A percentile compares a stretch with the other conserved stretches of the same genome.
Conservation (phyloP, 208 protist genomes). For the Trypanosoma platydactyli region DNA sequence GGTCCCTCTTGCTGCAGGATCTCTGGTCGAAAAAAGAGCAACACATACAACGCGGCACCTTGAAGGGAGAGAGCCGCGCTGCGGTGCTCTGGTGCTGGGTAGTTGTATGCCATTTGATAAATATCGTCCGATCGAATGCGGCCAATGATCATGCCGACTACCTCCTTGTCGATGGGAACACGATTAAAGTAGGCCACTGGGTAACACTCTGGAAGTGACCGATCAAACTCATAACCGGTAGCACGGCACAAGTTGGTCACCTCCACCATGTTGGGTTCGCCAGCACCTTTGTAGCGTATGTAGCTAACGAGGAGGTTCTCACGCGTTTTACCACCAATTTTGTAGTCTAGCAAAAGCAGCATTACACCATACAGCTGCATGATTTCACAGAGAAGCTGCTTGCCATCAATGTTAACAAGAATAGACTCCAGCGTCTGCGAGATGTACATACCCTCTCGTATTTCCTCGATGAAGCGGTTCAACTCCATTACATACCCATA, state of each 20-base stretch:
- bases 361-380: slow-evolving; percentile 97
- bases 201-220: slow-evolving; percentile 62
- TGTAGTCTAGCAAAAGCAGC: slow-evolving; percentile 94
- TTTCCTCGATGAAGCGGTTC: slow-evolving; percentile 89
- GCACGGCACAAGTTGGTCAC: slow-evolving; percentile 93
- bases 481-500: slow-evolving; percentile 95
- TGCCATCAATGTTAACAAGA: slow-evolving; percentile 93
- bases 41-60: slow-evolving; percentile 94
- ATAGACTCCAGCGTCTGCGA: slow-evolving; percentile 92
- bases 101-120: slow-evolving; percentile 92
- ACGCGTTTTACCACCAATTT: slow-evolving; percentile 91
- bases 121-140: slow-evolving; percentile 95
- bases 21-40: slow-evolving; percentile 97
- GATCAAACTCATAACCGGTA: slow-evolving; percentile 80
- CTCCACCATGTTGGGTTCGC: slow-evolving; percentile 92
- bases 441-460: slow-evolving; percentile 89
- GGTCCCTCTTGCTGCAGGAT: slow-evolving; percentile 87
- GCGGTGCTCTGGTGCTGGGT: slow-evolving; percentile 94
- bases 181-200: slow-evolving; percentile 94
- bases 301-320: slow-evolving; percentile 97
- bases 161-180: slow-evolving; percentile 53
- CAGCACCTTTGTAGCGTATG: slow-evolving; percentile 94
- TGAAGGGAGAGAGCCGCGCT: slow-evolving; percentile 92
- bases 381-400: slow-evolving; percentile 95
- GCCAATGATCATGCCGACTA: slow-evolving; percentile 91